Evolutionary conservation across 352 stramenopile genomes (phyloP), one percentile per base, ranked within the genome.

Genomic region (Saprolegnia diclina): DNA sequence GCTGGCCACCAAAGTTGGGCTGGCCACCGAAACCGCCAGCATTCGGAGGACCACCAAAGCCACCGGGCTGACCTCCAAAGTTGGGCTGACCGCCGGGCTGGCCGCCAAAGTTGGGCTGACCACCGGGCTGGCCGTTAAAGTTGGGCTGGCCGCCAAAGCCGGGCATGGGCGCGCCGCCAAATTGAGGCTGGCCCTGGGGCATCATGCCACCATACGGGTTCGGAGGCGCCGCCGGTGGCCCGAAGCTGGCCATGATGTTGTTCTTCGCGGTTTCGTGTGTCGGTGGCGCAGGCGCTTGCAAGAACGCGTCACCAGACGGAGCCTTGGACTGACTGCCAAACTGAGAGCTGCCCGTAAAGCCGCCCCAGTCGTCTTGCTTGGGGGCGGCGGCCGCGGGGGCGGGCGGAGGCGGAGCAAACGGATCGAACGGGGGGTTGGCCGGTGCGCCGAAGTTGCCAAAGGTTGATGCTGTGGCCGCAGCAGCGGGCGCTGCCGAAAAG

Each of bases 231-330:
- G 73, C 42, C 13, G 74, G 64, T 0, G 76, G 24, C 11, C 82
- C 86, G 52, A 94, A 94, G 72, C 79, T 94, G 14, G 86, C 84
- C 86, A 94, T 94, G 74, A 94, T 94, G 74, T 85, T 92, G 55
- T 92, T 88, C 52, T 88, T 86, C 74, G 88, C 90, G 52, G 77
- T 72, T 64, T 87, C 81, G 65, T 88, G 80, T 61, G 81, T 77
- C 6, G 73, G 64, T 42, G 75, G 74, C n/a, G 78, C 75, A 7
- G 75, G 38, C 4, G 73, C 56, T 1, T 78, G 26, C 44, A 76
- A 73, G 42, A 91, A 91, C 18, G 79, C 76, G 44, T 91, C 80
- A 0, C 63, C 56, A 59, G 75, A 76, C 68, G 70, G 64, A 48
- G 46, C 62, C 56, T 76, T 71, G 13, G 42, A 24, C 64, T 37